phyloP scores from a whole-genome alignment of 495 filamentous ascomycete genomes.

The Acidomyces sp. region DNA sequence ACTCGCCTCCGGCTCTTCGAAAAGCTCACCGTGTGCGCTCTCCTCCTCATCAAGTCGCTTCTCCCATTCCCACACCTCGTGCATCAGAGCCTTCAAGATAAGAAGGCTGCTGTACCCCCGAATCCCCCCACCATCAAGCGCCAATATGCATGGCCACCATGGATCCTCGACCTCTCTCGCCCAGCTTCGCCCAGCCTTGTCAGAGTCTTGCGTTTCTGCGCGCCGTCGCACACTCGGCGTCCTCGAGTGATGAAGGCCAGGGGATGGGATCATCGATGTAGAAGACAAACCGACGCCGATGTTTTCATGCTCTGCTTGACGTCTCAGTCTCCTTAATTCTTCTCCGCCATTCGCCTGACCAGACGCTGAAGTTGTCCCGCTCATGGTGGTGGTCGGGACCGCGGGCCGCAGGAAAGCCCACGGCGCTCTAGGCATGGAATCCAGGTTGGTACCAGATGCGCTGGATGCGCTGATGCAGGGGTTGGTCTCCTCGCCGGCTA shows the following conservation, averaged over 20 bases:
- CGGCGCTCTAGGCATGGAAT: slow-evolving; percentile 9
- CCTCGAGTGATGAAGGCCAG: not conserved
- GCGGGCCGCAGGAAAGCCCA: slow-evolving; percentile 4
- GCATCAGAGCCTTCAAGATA: slow-evolving; percentile 30
- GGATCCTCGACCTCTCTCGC: slow-evolving; percentile 20
- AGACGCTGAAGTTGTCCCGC: not conserved
- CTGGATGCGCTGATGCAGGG: no score
- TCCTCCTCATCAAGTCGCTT: slow-evolving; percentile 24
- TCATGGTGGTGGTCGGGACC: slow-evolving; percentile 1
- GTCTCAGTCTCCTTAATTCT: not conserved
- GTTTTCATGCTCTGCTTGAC: not conserved
- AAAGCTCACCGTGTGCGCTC: not conserved
- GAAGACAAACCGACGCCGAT: not conserved
- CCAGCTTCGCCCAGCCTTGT: slow-evolving; percentile 21
- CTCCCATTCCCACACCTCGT: slow-evolving; percentile 30
- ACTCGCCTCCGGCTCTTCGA: not conserved
- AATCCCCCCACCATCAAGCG: slow-evolving; percentile 31
- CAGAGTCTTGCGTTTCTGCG: slow-evolving; percentile 17
- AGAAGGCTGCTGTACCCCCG: slow-evolving; percentile 31
- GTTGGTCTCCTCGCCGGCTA: no score
- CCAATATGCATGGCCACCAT: slow-evolving; percentile 22
- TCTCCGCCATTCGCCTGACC: not conserved
- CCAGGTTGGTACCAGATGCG: no score
- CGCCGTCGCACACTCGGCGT: slow-evolving; percentile 3
- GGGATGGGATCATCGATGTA: not conserved